A percentile compares a stretch with the other conserved stretches of the same genome.
Conservation (phyloP, 345 rosid species). For the Viola odorata region DNA sequence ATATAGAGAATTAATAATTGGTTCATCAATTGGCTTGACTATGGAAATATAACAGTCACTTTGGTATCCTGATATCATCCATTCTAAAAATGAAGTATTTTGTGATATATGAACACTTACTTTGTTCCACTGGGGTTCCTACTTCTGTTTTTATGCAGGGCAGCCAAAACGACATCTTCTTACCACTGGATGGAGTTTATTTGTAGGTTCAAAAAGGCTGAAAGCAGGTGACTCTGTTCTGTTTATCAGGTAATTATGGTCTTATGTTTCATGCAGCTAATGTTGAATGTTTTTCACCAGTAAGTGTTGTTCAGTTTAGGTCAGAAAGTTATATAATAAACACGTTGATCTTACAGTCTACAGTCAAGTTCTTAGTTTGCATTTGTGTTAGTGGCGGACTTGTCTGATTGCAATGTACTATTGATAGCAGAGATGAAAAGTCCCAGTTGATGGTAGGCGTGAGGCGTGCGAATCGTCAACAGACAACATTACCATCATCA, state of each 20-base stretch:
- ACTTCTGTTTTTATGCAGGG: conserved; percentile 44
- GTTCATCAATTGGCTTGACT: neutral
- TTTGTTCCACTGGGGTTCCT: neutral
- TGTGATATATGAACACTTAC: too few species aligned
- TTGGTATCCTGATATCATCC: neutral
- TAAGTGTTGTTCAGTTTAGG: neutral
- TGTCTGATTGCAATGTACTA: neutral
- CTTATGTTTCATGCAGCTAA: neutral
- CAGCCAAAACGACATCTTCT: conserved; percentile 98
- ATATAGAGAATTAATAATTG: neutral
- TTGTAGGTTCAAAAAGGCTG: conserved; percentile 90
- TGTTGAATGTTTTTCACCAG: neutral
- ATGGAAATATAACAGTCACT: neutral
- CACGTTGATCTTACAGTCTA: too few species aligned
- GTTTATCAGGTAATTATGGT: conserved; percentile 61
- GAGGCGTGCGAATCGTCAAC: conserved; percentile 90
- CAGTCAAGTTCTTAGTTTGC: too few species aligned
- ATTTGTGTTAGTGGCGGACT: neutral
- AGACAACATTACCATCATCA: conserved; percentile 77
- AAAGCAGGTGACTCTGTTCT: conserved; percentile 95
- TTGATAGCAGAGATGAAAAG: conserved; percentile 72
- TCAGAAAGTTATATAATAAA: neutral
- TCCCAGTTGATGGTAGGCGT: conserved; percentile 92
- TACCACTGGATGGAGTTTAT: conserved; percentile 97
- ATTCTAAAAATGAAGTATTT: neutral